A percentile compares a stretch with the other conserved stretches of the same genome.
Conservation (phyloP, 306 rosid genomes). For the Pterocarpus macrocarpus region DNA sequence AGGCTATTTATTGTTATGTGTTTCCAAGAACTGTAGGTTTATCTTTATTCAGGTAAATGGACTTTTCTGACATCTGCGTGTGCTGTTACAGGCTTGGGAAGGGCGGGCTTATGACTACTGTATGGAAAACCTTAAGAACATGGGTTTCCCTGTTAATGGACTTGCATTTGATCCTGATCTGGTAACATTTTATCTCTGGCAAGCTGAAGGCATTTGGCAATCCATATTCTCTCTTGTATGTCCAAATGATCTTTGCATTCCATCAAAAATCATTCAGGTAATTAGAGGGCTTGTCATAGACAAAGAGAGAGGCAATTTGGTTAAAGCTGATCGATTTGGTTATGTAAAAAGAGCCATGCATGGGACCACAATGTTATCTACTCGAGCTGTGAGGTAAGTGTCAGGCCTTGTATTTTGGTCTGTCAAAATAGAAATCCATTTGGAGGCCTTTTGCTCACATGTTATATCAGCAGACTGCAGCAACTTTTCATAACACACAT, state of each 20-base stretch:
- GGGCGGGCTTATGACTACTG: conserved; percentile 98
- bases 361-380: conserved; percentile 92
- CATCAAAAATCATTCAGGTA: conserved; percentile 66
- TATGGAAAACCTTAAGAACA: conserved; percentile 85
- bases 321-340: conserved; percentile 97
- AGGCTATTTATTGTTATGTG: conserved; percentile 34
- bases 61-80: conserved; percentile 38
- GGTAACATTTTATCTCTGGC: conserved; percentile 62
- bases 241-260: conserved; percentile 37
- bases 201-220: conserved; percentile 44
- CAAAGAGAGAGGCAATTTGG: conserved; percentile 95
- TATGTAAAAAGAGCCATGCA: conserved; percentile 96
- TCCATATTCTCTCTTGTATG: conserved; percentile 33
- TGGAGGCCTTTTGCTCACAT: conserved; percentile 9
- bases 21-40: conserved; percentile 39
- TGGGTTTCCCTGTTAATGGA: conserved; percentile 94
- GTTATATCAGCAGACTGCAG: conserved; percentile 27
- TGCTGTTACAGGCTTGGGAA: conserved; percentile 90
- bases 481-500: not conserved
- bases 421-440: conserved; percentile 29
- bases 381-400: conserved; percentile 82
- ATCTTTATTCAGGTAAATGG: conserved; percentile 24
- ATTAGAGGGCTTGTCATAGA: conserved; percentile 99
- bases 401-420: conserved; percentile 44
- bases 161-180: conserved; percentile 93